A percentile compares a stretch with the other conserved stretches of the same genome.
Conservation (phyloP, 768 basidiomycete species). For the Coprinopsis sp. region DNA sequence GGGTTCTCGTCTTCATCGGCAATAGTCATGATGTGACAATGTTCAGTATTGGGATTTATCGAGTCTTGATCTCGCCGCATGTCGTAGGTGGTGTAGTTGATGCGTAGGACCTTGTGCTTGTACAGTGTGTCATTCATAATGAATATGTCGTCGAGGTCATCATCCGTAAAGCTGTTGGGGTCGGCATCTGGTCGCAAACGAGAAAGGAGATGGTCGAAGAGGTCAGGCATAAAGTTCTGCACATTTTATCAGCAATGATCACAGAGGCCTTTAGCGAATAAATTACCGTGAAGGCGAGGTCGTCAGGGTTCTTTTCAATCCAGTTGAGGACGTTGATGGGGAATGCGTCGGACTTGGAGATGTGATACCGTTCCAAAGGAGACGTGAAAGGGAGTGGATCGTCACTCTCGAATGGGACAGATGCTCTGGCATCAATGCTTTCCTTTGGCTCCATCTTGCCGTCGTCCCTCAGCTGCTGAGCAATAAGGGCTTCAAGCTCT, state of each 20-base stretch:
- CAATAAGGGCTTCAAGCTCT: not conserved
- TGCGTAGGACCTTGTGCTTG: not conserved
- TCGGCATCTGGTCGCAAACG: conserved; percentile 18
- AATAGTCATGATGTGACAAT: not conserved
- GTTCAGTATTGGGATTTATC: not conserved
- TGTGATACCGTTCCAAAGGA: conserved; percentile 15
- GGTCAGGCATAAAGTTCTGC: conserved; percentile 23
- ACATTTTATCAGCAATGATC: not conserved
- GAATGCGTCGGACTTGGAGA: conserved; percentile 10
- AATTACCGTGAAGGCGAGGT: conserved; percentile 18
- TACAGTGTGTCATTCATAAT: not conserved
- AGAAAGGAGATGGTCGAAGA: conserved; percentile 27
- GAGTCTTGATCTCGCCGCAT: not conserved
- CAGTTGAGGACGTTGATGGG: conserved; percentile 11
- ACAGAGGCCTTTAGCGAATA: not conserved
- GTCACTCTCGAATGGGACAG: not conserved
- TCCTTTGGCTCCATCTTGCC: not conserved
- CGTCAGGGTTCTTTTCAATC: conserved; percentile 10
- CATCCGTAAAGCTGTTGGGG: conserved; percentile 15
- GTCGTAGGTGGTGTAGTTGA: not conserved
- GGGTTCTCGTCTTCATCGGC: too few relatives aligned
- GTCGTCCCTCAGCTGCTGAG: not conserved
- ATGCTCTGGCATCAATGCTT: not conserved
- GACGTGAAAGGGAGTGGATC: not conserved
- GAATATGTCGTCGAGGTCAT: conserved; percentile 14